Percentiles rank a stretch among this genome's conserved stretches.
phyloP scores from a whole-genome alignment of 2,329 filamentous ascomycete genomes.

The Colletotrichum zoysiae region DNA sequence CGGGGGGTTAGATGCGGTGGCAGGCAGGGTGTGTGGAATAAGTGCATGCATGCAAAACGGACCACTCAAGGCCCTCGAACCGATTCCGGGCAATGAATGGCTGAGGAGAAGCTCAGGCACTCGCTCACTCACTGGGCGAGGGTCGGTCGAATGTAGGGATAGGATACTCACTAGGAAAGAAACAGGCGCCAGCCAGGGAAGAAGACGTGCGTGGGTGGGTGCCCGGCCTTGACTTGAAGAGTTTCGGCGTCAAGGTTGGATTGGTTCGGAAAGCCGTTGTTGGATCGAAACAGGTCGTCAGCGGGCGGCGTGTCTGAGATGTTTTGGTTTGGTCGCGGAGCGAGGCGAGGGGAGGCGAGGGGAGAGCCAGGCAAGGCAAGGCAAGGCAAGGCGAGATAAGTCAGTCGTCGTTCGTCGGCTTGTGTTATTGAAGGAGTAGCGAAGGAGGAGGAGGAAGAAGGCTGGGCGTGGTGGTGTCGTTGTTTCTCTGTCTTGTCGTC shows the following conservation, averaged over 20 bases:
- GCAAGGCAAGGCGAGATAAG: not conserved
- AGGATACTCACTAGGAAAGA: conserved; percentile 10
- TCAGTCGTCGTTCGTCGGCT: conserved; percentile 6
- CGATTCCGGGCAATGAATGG: conserved; percentile 29
- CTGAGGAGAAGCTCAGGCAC: conserved; percentile 31
- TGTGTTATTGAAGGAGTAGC: conserved; percentile 1
- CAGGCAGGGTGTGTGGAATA: conserved; percentile 31
- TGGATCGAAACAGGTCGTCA: not conserved
- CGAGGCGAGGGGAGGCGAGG: not conserved
- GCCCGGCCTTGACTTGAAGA: not conserved
- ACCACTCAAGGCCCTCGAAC: conserved; percentile 34
- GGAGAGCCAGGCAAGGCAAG: not conserved
- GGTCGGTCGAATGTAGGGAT: conserved; percentile 5
- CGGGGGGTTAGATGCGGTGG: conserved; percentile 36
- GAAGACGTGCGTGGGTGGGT: conserved; percentile 1
- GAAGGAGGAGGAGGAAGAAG: not conserved
- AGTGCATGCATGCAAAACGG: conserved; percentile 39
- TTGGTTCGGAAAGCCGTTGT: not conserved
- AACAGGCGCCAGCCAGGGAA: too few species aligned
- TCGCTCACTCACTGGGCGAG: too few species aligned
- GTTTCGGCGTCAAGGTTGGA: not conserved
- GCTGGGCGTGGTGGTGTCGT: not conserved
- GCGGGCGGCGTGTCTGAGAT: not conserved
- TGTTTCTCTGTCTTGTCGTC: not conserved
- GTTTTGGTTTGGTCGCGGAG: not conserved